Percentiles rank a stretch among this genome's conserved stretches.
Conservation (phyloP, 306 rosid genomes). For the Datisca glomerata region DNA sequence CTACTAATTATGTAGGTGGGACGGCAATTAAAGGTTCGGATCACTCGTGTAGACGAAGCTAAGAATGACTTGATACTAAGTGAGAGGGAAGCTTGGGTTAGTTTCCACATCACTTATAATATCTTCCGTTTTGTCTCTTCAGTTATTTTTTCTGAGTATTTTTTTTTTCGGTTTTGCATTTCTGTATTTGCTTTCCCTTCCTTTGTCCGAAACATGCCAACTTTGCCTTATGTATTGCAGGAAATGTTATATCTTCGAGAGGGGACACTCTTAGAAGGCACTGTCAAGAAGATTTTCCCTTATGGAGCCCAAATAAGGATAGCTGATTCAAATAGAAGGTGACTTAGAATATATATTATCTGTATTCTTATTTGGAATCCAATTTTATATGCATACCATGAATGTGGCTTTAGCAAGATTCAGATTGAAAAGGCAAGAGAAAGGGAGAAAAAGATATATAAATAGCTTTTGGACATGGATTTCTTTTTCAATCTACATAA, state of each 20-base stretch:
- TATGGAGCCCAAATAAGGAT: constrained; percentile 87
- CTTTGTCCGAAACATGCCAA: neutral
- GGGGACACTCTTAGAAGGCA: constrained; percentile 81
- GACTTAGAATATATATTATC: constrained; percentile 5
- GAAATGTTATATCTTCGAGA: constrained; percentile 56
- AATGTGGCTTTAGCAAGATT: no score
- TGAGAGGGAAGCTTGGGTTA: constrained; percentile 86
- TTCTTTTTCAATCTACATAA: no score
- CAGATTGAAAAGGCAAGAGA: no score
- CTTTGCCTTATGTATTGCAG: constrained; percentile 27
- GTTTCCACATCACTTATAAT: constrained; percentile 22
- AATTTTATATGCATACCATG: no score
- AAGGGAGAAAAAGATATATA: no score
- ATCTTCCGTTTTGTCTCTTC: constrained; percentile 1
- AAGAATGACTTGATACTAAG: constrained; percentile 70
- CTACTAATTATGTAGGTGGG: constrained; percentile 94
- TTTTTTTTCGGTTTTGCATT: neutral
- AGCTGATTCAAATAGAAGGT: constrained; percentile 63
- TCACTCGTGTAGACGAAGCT: constrained; percentile 63
- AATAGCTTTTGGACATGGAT: no score
- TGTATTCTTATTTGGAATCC: neutral
- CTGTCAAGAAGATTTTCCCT: constrained; percentile 57
- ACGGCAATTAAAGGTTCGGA: constrained; percentile 38
- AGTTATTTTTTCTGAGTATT: neutral
- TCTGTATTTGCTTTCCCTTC: constrained; percentile 3